These are phyloP conservation scores for Trametes gibbosa DNA, from an alignment of 768 basidiomycete species.

Conservation along the genomic window DNA sequence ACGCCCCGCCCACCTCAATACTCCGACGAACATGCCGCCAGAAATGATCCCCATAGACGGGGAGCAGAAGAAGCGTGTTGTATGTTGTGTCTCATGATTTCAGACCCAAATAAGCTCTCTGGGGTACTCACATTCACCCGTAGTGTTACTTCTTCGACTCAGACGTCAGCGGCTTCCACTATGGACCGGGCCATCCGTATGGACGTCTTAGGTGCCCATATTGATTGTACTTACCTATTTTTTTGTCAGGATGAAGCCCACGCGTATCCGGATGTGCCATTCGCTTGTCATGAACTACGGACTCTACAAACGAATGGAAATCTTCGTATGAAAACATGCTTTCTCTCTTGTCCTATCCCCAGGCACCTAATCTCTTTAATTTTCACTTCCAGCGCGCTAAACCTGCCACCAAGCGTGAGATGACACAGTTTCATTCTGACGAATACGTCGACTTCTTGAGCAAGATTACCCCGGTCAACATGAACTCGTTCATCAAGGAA, in stretches of 20 bases:
- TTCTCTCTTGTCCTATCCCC: no score
- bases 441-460: slow-evolving; percentile 98
- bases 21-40: slow-evolving; percentile 25
- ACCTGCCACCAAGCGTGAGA: slow-evolving; percentile 98
- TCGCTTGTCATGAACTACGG: slow-evolving; percentile 99
- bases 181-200: slow-evolving; percentile 96
- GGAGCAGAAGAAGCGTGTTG: slow-evolving; percentile 86
- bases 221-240: slow-evolving; percentile 17
- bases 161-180: slow-evolving; percentile 98
- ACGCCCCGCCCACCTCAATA: no score
- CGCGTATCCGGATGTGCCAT: slow-evolving; percentile 98
- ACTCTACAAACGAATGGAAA: slow-evolving; percentile 99
- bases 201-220: slow-evolving; percentile 21
- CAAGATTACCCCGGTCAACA: slow-evolving; percentile 92
- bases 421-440: slow-evolving; percentile 99
- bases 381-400: slow-evolving; percentile 89
- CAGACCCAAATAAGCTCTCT: neutral
- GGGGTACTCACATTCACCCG: neutral
- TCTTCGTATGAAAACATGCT: slow-evolving; percentile 71
- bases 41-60: slow-evolving; percentile 45
- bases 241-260: slow-evolving; percentile 84
- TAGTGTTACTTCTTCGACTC: slow-evolving; percentile 99
- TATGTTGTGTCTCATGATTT: slow-evolving; percentile 34
- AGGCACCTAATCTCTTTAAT: neutral
- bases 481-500: slow-evolving; percentile 90